Conservation (phyloP, 495 filamentous ascomycete species). For the Hypoxylon perforatum region DNA sequence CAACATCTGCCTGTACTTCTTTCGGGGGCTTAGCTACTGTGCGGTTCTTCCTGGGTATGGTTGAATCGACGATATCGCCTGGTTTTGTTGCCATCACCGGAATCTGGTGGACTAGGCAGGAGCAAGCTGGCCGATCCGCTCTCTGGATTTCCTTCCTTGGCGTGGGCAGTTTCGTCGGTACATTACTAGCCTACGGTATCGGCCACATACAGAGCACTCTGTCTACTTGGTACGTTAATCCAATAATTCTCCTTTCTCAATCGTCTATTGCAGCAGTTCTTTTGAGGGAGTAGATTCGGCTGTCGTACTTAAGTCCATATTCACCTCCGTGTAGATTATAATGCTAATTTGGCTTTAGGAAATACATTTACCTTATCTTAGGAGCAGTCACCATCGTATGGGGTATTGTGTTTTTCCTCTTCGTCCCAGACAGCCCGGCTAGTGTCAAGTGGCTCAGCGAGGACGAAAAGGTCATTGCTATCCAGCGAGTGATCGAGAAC, state of each 20-base stretch:
- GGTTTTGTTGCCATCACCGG: slow-evolving; percentile 38
- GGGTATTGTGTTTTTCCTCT: slow-evolving; percentile 63
- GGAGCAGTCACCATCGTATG: slow-evolving; percentile 60
- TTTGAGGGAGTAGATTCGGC: neutral
- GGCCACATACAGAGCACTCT: slow-evolving; percentile 39
- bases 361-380: slow-evolving; percentile 55
- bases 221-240: slow-evolving; percentile 44
- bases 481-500: slow-evolving; percentile 44
- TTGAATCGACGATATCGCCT: slow-evolving; percentile 38
- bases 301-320: neutral
- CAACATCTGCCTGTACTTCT: slow-evolving; percentile 39
- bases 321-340: neutral
- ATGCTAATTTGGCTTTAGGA: slow-evolving; percentile 25
- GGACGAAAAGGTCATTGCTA: slow-evolving; percentile 42
- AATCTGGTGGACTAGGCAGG: slow-evolving; percentile 41
- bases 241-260: neutral
- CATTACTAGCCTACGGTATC: slow-evolving; percentile 40
- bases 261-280: neutral
- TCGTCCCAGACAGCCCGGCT: slow-evolving; percentile 65
- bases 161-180: slow-evolving; percentile 46
- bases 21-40: slow-evolving; percentile 35
- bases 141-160: slow-evolving; percentile 58
- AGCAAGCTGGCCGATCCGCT: slow-evolving; percentile 47
- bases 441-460: slow-evolving; percentile 45
- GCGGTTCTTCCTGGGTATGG: slow-evolving; percentile 34